These are phyloP conservation scores for Pichia kluyveri DNA, from an alignment of 805 yeast genomes.

Conservation along the genomic window DNA sequence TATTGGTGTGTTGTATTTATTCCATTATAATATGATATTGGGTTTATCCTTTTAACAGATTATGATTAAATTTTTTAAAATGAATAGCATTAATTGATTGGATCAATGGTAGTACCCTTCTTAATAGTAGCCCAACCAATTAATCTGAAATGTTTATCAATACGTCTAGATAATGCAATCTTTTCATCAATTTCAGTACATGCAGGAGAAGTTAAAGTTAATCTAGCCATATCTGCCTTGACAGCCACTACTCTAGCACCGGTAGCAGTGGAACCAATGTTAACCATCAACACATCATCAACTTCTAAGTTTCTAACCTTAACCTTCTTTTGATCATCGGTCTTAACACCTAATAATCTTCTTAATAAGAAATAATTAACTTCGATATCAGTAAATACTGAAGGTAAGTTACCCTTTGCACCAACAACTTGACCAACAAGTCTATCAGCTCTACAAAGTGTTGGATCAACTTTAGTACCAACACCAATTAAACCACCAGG, in stretches of 20 bases:
- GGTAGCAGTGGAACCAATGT: constrained; percentile 97
- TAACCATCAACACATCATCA: constrained; percentile 96
- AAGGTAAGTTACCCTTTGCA: constrained; percentile 91
- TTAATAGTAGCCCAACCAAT: constrained; percentile 99
- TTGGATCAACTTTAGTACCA: constrained; percentile 98
- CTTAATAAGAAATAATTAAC: constrained; percentile 93
- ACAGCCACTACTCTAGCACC: constrained; percentile 99
- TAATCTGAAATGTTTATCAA: constrained; percentile 99
- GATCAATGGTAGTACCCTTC: constrained; percentile 86
- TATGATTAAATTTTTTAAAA: background rate
- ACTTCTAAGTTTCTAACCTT: constrained; percentile 90
- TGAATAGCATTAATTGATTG: constrained; percentile 35
- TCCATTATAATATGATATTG: background rate
- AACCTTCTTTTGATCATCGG: constrained; percentile 95
- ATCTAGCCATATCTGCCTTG: constrained; percentile 98
- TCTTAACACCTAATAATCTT: constrained; percentile 96
- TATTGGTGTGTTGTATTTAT: background rate
- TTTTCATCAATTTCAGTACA: constrained; percentile 98
- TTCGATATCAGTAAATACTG: constrained; percentile 94
- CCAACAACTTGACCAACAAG: constrained; percentile 99
- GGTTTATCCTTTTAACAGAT: too few relatives aligned
- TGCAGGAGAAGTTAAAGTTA: constrained; percentile 94
- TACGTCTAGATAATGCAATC: constrained; percentile 97
- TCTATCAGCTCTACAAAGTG: constrained; percentile 98
- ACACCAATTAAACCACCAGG: constrained; percentile 99